Evolutionary conservation across 2,329 filamentous ascomycete species (phyloP).

Genomic region (Atkinsonella texensis): DNA sequence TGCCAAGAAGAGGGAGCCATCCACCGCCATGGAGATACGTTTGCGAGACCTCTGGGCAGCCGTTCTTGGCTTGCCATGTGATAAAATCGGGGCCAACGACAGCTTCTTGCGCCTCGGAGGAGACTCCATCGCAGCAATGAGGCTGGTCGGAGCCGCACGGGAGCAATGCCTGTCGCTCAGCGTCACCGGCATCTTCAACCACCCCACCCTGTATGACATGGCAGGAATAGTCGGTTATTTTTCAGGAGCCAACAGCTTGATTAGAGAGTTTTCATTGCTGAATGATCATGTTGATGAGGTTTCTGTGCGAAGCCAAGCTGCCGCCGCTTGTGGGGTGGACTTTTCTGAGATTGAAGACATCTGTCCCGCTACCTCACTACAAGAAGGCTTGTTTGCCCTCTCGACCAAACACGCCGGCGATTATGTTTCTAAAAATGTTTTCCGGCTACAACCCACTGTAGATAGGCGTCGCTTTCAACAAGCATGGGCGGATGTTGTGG

Average conservation of each 20-base stretch:
- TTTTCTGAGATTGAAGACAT: slow-evolving; percentile 21
- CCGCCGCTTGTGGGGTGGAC: slow-evolving; percentile 3
- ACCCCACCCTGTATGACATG: slow-evolving; percentile 4
- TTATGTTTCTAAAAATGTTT: slow-evolving; percentile 10
- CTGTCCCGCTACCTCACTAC: slow-evolving; percentile 27
- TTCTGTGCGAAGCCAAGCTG: neutral
- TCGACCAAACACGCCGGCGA: slow-evolving; percentile 7
- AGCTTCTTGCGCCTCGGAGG: slow-evolving; percentile 36
- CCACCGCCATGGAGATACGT: neutral
- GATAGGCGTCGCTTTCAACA: slow-evolving; percentile 6
- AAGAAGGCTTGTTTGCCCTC: slow-evolving; percentile 28
- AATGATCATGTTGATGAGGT: neutral
- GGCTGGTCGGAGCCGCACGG: slow-evolving; percentile 20
- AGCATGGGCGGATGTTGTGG: slow-evolving; percentile 10
- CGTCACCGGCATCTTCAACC: slow-evolving; percentile 30
- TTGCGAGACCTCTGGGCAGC: slow-evolving; percentile 4
- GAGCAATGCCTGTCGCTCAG: slow-evolving; percentile 23
- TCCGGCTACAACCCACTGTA: slow-evolving; percentile 6
- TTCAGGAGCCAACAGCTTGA: neutral
- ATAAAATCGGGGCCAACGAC: slow-evolving; percentile 24
- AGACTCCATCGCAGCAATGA: slow-evolving; percentile 35
- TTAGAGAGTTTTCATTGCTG: neutral
- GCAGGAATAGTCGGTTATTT: neutral
- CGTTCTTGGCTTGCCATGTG: slow-evolving; percentile 6
- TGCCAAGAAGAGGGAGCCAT: neutral